Percentiles rank a stretch among this genome's conserved stretches.
phyloP scores from a whole-genome alignment of 2,329 filamentous ascomycete genomes.

The Trichoderma sp. region DNA sequence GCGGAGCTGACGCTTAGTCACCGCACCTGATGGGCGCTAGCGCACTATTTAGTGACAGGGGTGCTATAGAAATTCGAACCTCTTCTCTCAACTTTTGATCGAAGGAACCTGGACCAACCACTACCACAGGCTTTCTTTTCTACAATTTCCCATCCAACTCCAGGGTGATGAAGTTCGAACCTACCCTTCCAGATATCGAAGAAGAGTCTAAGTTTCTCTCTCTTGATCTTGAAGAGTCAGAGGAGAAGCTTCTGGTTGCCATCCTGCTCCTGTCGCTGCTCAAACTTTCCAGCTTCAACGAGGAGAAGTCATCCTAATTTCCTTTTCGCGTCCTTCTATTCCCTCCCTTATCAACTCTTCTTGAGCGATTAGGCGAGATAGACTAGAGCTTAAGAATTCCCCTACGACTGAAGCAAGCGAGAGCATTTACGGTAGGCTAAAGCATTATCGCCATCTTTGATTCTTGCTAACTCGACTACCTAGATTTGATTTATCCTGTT shows the following conservation, averaged over 20 bases:
- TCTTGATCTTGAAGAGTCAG: neutral
- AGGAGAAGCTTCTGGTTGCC: neutral
- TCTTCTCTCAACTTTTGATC: neutral
- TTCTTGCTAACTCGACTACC: neutral
- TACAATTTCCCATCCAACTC: conserved; percentile 3
- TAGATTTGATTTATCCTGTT: neutral
- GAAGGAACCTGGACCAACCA: neutral
- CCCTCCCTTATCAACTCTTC: neutral
- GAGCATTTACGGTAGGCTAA: neutral
- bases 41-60: neutral
- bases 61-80: conserved; percentile 15
- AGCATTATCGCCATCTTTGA: neutral
- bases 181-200: neutral
- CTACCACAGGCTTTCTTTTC: neutral
- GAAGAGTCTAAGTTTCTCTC: neutral
- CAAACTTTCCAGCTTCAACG: neutral
- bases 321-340: neutral
- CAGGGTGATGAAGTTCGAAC: neutral
- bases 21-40: neutral
- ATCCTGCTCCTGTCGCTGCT: neutral
- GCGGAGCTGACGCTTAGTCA: neutral
- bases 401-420: neutral
- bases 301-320: neutral
- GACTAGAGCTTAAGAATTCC: neutral
- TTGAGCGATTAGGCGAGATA: neutral